Base-by-base conservation (phyloP, 2,329 filamentous ascomycete genomes). In the Fusarium tjaetaba region DNA sequence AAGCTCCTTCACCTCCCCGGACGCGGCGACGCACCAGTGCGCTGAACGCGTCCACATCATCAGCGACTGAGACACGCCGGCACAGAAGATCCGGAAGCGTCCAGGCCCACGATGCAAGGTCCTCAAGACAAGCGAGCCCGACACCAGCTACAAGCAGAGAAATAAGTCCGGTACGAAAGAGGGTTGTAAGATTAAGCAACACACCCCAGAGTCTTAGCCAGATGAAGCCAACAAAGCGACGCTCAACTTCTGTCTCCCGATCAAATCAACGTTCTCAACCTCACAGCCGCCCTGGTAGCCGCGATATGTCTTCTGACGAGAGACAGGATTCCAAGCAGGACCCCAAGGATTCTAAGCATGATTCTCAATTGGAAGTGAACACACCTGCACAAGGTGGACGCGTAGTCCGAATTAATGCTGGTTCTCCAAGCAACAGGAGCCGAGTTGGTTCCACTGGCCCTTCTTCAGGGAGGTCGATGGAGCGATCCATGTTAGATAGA, bases 111-210 rank as follows among this genome's bases (percentile, higher is more conserved):
- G 82, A 83, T 24, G 68, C 71, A 48, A 82, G 79, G 51, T 81
- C 84, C 2, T 85, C 85, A 14, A 80, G 82, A 41, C 82, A 80
- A 14, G 76, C 80, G 4, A 88, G 86, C 24, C 87, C 87, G 3
- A 79, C 81, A 4, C 82, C 56, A 22, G 61, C 53, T 57, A 43
- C 81, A 56, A 87, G 85, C 58, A 82, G 84, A 51, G 87, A 89
- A 45, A 82, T 81, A 61, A 90, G 88, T 73, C 88, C 88, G 0
- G 82, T 85, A 5, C 84, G 88, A 70, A 90, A 89, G 78, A 83
- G 89, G 45, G 86, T 91, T 36, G 88, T 91, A 22, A 86, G 89
- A 20, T 81, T 91, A 24, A 90, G 88, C 79, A 85, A 85, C 64
- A 84, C 86, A 3, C 84, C 87, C 30, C 84, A 85, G 56, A 85